Percentiles rank a stretch among this genome's conserved stretches.
Conservation (phyloP, 2,329 filamentous ascomycete species). For the Pestalotiopsis sp. region DNA sequence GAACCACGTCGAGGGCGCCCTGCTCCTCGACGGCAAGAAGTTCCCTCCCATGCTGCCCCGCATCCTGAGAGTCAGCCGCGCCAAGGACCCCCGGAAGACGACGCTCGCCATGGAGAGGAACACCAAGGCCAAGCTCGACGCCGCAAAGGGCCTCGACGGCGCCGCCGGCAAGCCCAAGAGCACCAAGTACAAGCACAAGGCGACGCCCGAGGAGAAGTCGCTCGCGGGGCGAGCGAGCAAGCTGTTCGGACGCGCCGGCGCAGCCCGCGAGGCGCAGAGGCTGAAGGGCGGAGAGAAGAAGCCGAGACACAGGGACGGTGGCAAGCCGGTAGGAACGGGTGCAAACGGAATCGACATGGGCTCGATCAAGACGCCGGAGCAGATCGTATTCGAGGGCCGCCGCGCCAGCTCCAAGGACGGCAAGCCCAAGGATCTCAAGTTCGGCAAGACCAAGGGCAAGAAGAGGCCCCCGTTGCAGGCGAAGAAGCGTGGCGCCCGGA, state of each 20-base stretch:
- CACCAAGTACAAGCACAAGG: constrained; percentile 69
- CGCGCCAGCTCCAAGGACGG: constrained; percentile 70
- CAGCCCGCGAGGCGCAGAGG: constrained; percentile 46
- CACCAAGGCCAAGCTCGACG: constrained; percentile 41
- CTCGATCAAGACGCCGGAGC: constrained; percentile 63
- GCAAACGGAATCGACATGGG: constrained; percentile 22
- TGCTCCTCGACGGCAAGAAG: constrained; percentile 86
- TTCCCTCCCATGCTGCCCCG: constrained; percentile 94
- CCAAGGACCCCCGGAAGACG: constrained; percentile 72
- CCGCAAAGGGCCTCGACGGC: constrained; percentile 27
- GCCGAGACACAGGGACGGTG: constrained; percentile 23
- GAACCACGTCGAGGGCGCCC: constrained; percentile 87
- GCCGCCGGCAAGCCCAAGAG: constrained; percentile 36
- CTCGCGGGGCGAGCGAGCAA: constrained; percentile 74
- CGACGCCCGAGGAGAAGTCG: constrained; percentile 70
- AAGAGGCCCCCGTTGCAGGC: constrained; percentile 18
- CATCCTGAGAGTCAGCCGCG: constrained; percentile 81
- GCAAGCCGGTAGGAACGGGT: neutral
- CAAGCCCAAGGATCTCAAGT: constrained; percentile 63
- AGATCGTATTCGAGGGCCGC: constrained; percentile 80
- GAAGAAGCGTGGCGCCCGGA: constrained; percentile 32
- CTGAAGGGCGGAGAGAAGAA: constrained; percentile 31
- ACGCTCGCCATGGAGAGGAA: constrained; percentile 52
- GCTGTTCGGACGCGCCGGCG: constrained; percentile 72
- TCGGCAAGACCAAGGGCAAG: constrained; percentile 53